phyloP scores from a whole-genome alignment of 139 green algal species.

The Chlamydomonas sp. region DNA sequence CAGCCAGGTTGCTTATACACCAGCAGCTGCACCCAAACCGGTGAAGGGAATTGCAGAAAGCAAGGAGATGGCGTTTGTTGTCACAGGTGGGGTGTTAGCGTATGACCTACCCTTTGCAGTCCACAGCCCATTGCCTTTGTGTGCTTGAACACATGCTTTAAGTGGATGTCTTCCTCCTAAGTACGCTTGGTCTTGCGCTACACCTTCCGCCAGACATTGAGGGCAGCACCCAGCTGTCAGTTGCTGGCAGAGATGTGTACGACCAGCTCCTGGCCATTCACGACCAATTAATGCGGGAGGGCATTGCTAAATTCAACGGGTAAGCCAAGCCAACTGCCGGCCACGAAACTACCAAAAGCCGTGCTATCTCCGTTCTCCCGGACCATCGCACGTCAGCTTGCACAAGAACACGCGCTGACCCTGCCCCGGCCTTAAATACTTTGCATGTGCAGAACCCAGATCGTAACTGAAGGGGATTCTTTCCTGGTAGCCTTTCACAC shows the following conservation, averaged over 20 bases:
- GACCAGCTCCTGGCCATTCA: slow-evolving; percentile 80
- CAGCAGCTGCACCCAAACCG: not conserved
- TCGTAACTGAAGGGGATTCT: slow-evolving; percentile 58
- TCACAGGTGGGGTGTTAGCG: slow-evolving; percentile 60
- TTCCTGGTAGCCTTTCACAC: slow-evolving; percentile 82
- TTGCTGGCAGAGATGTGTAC: slow-evolving; percentile 56
- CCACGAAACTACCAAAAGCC: not conserved
- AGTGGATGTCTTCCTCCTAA: not conserved
- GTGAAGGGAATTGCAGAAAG: not conserved
- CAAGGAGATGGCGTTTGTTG: slow-evolving; percentile 69
- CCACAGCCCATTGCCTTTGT: not conserved
- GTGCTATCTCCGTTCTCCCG: too few relatives aligned
- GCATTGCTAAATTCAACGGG: slow-evolving; percentile 64
- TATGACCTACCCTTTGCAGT: too few relatives aligned
- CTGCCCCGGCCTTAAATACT: not conserved
- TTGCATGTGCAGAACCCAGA: slow-evolving; percentile 20
- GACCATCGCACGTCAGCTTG: not conserved
- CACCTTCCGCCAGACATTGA: slow-evolving; percentile 43
- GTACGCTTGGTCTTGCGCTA: not conserved
- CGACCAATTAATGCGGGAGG: slow-evolving; percentile 80
- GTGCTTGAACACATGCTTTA: not conserved
- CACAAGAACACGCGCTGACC: not conserved
- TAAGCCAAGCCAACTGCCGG: slow-evolving; percentile 60
- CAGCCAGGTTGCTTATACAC: not conserved
- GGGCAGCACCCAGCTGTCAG: slow-evolving; percentile 66